Percentiles rank a stretch among this genome's conserved stretches.
Conservation (phyloP, 352 stramenopile genomes). For the Pythium apleroticum region DNA sequence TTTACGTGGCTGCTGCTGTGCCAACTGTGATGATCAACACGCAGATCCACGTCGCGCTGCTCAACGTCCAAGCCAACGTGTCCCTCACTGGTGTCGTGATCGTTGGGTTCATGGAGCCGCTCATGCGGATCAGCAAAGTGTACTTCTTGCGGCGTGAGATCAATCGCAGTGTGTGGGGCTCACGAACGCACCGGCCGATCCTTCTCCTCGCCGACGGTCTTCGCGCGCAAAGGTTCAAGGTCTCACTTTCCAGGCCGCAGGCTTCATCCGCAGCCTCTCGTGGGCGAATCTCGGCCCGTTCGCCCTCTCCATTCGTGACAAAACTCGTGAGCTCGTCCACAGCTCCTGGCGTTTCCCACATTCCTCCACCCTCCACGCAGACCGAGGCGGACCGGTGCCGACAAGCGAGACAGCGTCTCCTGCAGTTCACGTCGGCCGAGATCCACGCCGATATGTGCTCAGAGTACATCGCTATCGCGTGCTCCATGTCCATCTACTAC, state of each 20-base stretch:
- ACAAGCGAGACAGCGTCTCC: background rate
- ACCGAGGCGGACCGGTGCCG: background rate
- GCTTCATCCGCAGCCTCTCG: background rate
- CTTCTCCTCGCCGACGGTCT: background rate
- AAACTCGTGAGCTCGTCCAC: background rate
- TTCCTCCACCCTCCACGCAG: background rate
- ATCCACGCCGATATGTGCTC: constrained; percentile 36
- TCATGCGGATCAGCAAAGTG: constrained; percentile 7
- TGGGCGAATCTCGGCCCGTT: background rate
- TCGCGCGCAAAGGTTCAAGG: background rate
- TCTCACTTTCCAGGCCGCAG: background rate
- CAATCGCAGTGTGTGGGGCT: background rate
- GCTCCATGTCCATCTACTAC: constrained; percentile 34
- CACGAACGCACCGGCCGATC: background rate
- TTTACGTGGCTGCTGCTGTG: background rate
- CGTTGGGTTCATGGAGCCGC: background rate
- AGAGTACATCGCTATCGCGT: constrained; percentile 39
- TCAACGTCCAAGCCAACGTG: background rate
- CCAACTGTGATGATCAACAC: constrained; percentile 16
- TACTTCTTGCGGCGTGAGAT: background rate
- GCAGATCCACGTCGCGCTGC: constrained; percentile 6
- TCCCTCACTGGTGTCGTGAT: background rate
- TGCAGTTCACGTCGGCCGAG: constrained; percentile 19
- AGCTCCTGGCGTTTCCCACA: background rate
- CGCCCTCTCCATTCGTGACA: background rate